These are phyloP conservation scores for Pharus latifolius DNA, from an alignment of 176 grass and related monocot species.

Conservation along the genomic window DNA sequence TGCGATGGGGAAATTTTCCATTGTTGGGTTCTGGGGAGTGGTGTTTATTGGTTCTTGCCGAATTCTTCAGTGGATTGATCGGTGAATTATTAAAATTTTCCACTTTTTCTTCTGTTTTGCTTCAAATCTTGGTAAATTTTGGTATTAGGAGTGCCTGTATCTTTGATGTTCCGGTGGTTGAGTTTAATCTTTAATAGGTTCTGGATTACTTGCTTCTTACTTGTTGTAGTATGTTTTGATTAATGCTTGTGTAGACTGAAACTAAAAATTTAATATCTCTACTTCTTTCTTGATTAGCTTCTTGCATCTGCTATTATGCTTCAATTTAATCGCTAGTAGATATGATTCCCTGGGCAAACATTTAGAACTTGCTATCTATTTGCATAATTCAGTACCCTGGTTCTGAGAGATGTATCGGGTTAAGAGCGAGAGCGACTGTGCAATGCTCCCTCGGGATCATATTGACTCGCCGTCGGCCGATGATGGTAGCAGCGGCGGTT, in stretches of 20 bases:
- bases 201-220: too few species aligned
- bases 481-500: slow-evolving; percentile 43
- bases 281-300: neutral
- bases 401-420: slow-evolving; percentile 31
- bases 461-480: slow-evolving; percentile 37
- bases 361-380: neutral
- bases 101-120: neutral
- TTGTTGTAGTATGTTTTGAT: too few species aligned
- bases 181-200: too few species aligned
- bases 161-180: too few species aligned
- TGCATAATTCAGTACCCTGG: slow-evolving; percentile 8
- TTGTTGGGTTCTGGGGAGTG: neutral
- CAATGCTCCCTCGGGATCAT: slow-evolving; percentile 44
- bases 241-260: neutral
- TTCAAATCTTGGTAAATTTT: neutral
- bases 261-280: neutral
- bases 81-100: neutral
- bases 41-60: neutral
- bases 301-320: neutral
- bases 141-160: neutral
- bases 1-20: neutral
- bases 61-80: neutral
- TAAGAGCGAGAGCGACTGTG: slow-evolving; percentile 41
- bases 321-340: too few species aligned
- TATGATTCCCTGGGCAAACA: neutral